phyloP scores from a whole-genome alignment of 1,284 basidiomycete species.

The Meira nashicola region DNA sequence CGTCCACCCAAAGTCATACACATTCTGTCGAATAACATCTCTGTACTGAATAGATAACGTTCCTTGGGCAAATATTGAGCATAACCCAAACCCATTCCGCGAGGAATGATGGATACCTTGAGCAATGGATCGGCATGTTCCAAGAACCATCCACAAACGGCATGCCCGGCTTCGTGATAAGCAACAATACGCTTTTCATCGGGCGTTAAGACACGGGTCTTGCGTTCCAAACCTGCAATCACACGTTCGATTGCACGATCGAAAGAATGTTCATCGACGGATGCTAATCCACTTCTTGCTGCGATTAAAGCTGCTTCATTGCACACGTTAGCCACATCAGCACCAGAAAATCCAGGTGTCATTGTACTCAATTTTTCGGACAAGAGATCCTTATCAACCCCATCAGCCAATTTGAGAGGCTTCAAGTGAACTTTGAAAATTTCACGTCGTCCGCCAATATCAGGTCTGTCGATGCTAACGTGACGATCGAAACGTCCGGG shows the following conservation, averaged over 20 bases:
- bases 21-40: slow-evolving; percentile 90
- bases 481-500: slow-evolving; percentile 97
- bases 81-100: slow-evolving; percentile 92
- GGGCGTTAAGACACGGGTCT: slow-evolving; percentile 83
- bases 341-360: slow-evolving; percentile 95
- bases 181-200: slow-evolving; percentile 99
- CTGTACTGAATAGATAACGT: slow-evolving; percentile 88
- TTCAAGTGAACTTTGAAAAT: slow-evolving; percentile 90
- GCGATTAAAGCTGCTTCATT: slow-evolving; percentile 96
- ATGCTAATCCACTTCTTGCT: slow-evolving; percentile 75
- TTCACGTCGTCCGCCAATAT: slow-evolving; percentile 85
- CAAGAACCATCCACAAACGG: slow-evolving; percentile 95
- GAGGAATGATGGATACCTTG: slow-evolving; percentile 97
- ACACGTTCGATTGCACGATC: slow-evolving; percentile 97
- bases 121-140: slow-evolving; percentile 94
- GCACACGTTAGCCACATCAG: slow-evolving; percentile 97
- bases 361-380: slow-evolving; percentile 81
- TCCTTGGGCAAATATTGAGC: slow-evolving; percentile 94
- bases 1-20: slow-evolving; percentile 99
- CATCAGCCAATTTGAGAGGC: slow-evolving; percentile 62
- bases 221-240: slow-evolving; percentile 92
- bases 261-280: slow-evolving; percentile 79
- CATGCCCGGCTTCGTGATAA: slow-evolving; percentile 98
- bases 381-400: slow-evolving; percentile 43
- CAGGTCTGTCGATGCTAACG: slow-evolving; percentile 90